Conservation (phyloP, 495 filamentous ascomycete species). For the Penicillium cataractarum region DNA sequence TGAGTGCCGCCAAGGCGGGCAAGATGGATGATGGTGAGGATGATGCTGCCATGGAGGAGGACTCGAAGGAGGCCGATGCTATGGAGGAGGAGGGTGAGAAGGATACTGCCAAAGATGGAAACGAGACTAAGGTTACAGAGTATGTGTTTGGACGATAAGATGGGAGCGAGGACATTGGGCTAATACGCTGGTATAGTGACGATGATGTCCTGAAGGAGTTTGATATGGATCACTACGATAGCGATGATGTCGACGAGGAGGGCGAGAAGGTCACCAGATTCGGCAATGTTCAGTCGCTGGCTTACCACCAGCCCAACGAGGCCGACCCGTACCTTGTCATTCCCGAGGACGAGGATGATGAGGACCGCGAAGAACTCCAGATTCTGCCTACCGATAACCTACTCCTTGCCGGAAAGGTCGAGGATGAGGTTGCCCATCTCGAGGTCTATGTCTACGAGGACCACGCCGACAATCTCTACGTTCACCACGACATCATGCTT, state of each 20-base stretch:
- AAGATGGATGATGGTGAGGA: slow-evolving; percentile 36
- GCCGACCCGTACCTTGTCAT: slow-evolving; percentile 96
- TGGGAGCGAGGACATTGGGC: not conserved
- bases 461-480: slow-evolving; percentile 89
- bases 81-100: slow-evolving; percentile 32
- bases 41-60: slow-evolving; percentile 36
- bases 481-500: slow-evolving; percentile 99
- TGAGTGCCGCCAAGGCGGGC: slow-evolving; percentile 65
- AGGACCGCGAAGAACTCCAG: slow-evolving; percentile 93
- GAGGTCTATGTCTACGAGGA: slow-evolving; percentile 99
- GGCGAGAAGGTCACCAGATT: slow-evolving; percentile 85
- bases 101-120: slow-evolving; percentile 25
- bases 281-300: slow-evolving; percentile 88
- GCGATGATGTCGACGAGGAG: slow-evolving; percentile 69
- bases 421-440: slow-evolving; percentile 95
- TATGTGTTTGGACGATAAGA: slow-evolving; percentile 13
- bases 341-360: slow-evolving; percentile 71
- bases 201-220: slow-evolving; percentile 95
- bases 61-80: slow-evolving; percentile 30
- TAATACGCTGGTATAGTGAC: slow-evolving; percentile 49
- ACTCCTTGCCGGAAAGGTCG: slow-evolving; percentile 85
- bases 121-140: slow-evolving; percentile 24
- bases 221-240: slow-evolving; percentile 92
- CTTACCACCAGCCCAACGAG: slow-evolving; percentile 89
- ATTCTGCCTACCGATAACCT: slow-evolving; percentile 92